phyloP scores from a whole-genome alignment of 2,329 filamentous ascomycete genomes.

The Parastagonospora nodorum region DNA sequence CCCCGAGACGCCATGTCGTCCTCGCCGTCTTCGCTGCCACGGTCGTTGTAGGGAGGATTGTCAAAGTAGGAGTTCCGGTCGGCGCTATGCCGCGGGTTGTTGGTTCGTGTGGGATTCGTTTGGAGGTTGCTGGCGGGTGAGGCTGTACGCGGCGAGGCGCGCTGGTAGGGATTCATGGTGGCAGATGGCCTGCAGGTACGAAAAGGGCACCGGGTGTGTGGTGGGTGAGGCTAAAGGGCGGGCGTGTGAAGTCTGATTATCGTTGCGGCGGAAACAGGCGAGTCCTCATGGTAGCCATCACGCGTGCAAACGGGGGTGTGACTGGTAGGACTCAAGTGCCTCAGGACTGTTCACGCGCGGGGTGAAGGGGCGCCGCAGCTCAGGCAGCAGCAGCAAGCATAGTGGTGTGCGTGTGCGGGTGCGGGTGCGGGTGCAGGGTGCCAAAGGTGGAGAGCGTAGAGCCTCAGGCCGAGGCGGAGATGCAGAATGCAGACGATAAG shows the following conservation, averaged over 20 bases:
- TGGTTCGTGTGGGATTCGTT: slow-evolving; percentile 71
- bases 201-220: slow-evolving; percentile 6
- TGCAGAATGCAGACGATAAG: no score
- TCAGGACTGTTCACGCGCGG: slow-evolving; percentile 38
- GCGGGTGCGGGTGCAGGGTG: slow-evolving; percentile 22
- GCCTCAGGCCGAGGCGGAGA: no score
- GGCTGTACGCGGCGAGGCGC: slow-evolving; percentile 72
- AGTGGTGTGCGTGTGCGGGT: no score
- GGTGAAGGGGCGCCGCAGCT: slow-evolving; percentile 20
- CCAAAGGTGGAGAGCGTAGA: not conserved
- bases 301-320: slow-evolving; percentile 38
- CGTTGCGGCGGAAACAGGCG: slow-evolving; percentile 40
- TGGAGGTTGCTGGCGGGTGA: slow-evolving; percentile 75
- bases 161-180: slow-evolving; percentile 83
- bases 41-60: slow-evolving; percentile 55
- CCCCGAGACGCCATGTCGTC: slow-evolving; percentile 48
- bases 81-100: slow-evolving; percentile 73
- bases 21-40: slow-evolving; percentile 57
- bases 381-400: slow-evolving; percentile 45
- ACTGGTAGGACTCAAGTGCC: slow-evolving; percentile 28
- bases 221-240: slow-evolving; percentile 12
- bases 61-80: slow-evolving; percentile 59
- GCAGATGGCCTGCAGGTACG: slow-evolving; percentile 30
- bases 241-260: slow-evolving; percentile 27
- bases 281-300: slow-evolving; percentile 46